Evolutionary conservation across 306 rosid genomes (phyloP), one percentile per base, ranked within the genome.

Genomic region (Canavalia gladiata): DNA sequence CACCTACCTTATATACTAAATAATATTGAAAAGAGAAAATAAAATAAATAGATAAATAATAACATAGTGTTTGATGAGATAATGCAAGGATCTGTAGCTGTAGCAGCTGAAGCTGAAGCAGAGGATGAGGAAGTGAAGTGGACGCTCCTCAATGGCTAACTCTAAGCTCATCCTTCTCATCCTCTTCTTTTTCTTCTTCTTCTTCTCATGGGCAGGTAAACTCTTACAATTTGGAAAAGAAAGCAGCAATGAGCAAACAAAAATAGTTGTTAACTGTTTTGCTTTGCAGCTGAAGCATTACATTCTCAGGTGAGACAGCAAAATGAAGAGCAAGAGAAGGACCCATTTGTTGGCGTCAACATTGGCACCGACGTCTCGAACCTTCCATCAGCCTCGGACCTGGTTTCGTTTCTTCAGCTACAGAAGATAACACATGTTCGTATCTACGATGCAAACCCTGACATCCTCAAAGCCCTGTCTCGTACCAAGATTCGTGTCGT

Each of bases 321-420:
- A 72, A 73, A 58, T 8, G 77, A 75, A 54, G 95, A 86, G 35
- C 94, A 84, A 46, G 70, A 18, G 0, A 79, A 85, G 31, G 51
- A 52, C 2, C 97, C 99, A 12, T 93, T 74, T 50, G 93, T 95
- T 12, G 99, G 99, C 1, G 96, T 93, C 10, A 88, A 95, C 86
- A 88, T 95, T 8, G 99, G 99, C 42, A 88, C 91, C 0, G 99
- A 95, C 72, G 96, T 93, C 0, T 83, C 94, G 42, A 92, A 89
- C 82, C 79, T 90, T 1, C 83, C 85, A 1, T 59, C 91, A 0
- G 88, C 90, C 1, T 74, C 90, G 0, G 90, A 89, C 8, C 72
- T 95, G 6, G 92, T 93, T 0, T 62, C 91, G 13, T 92, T 95
- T 67, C 95, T 95, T 8, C 88, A 87, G 56, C 37, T 86, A 28